Evolutionary conservation across 2,329 filamentous ascomycete species (phyloP).

Genomic region (Epichloe gansuensis): DNA sequence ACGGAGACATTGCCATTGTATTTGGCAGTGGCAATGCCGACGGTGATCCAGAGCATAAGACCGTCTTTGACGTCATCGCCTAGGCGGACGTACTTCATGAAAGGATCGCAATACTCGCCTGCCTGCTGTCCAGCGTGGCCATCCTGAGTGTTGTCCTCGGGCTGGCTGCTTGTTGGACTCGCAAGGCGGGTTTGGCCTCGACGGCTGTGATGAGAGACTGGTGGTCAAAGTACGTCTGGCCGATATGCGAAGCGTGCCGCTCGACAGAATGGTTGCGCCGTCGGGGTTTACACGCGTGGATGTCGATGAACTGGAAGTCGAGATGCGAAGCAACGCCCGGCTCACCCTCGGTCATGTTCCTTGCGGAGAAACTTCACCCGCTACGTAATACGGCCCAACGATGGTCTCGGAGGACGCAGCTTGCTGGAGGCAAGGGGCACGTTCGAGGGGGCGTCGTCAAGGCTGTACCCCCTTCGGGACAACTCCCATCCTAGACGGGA

Average conservation of each 20-base stretch:
- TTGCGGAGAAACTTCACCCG: conserved; percentile 25
- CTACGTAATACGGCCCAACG: conserved; percentile 17
- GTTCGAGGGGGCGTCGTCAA: conserved; percentile 5
- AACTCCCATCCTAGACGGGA: no score
- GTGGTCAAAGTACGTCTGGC: conserved; percentile 49
- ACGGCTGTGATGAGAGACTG: conserved; percentile 33
- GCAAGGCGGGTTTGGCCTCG: conserved; percentile 32
- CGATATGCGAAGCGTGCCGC: conserved; percentile 46
- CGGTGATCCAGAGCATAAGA: conserved; percentile 40
- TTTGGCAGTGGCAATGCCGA: conserved; percentile 31
- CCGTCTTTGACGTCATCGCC: conserved; percentile 40
- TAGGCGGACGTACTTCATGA: conserved; percentile 45
- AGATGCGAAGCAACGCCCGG: conserved; percentile 27
- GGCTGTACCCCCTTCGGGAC: background rate
- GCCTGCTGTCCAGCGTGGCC: conserved; percentile 28
- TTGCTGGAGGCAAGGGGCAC: conserved; percentile 8
- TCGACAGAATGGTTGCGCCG: conserved; percentile 26
- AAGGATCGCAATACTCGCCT: conserved; percentile 40
- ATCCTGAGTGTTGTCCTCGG: conserved; percentile 35
- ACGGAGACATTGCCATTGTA: conserved; percentile 1
- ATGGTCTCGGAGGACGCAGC: conserved; percentile 8
- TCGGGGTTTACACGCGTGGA: conserved; percentile 26
- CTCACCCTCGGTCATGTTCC: conserved; percentile 27
- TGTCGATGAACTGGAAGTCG: conserved; percentile 32
- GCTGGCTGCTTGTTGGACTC: conserved; percentile 25